Base-by-base conservation (phyloP, 257 asterid genomes). In the Anisodus tanguticus region DNA sequence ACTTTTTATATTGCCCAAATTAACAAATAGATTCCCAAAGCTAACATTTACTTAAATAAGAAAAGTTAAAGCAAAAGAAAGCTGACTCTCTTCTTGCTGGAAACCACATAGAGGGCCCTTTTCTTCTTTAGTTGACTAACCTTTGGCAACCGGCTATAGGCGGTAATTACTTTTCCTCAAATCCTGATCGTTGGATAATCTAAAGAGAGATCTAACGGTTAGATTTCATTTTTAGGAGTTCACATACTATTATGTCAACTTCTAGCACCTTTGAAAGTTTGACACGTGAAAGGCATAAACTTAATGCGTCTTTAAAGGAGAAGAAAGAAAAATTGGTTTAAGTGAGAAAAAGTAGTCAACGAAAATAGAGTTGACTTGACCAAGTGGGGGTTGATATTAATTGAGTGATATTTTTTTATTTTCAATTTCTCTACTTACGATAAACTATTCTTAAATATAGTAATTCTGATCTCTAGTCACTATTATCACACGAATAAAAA, bases 231-330 rank as follows among this genome's bases (percentile, higher is more conserved):
- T 31, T 3, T 2, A 26, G 47, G 49, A 76, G 81, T 76, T 53
- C 64, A 53, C 81, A 22, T 13, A 26, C n/a, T n/a, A n/a, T n/a
- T n/a, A n/a, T 64, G 64, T 76, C 81, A 76, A 76, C 81, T 84
- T 11, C 16, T 80, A 76, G 6, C 35, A 82, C 91, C 85, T 82
- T 84, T 88, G 54, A 49, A 11, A 64, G 47, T 80, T 80, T 58
- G 90, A 84, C 92, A 86, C 89, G 86, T 84, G 87, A 64, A 74
- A 11, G 4, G 60, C 87, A 69, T 17, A 51, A 17, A 12, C 47
- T 76, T 76, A 76, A 53, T 76, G 81, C 81, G 81, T 26, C 63
- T 53, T 76, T 76, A 2, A 4, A 76, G 81, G 22, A 17, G 4
- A 37, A 6, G 12, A 13, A 37, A 37, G 51, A 47, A 45, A 74